Conservation (phyloP, 495 filamentous ascomycete species). For the Hyaloscypha hepaticicola region DNA sequence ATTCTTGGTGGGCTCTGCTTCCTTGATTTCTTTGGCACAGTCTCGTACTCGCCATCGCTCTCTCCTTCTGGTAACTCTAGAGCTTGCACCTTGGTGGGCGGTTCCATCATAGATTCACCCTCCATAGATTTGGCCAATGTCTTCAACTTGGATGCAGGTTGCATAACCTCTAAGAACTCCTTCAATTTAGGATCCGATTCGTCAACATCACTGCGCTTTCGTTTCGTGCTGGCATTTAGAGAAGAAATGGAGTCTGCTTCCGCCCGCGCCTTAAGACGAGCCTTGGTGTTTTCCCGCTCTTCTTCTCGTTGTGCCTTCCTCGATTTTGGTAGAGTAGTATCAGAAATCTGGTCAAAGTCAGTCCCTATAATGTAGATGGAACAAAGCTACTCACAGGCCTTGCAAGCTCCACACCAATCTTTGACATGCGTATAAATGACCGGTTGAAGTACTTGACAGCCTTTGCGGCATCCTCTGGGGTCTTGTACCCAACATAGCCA, state of each 20-base stretch:
- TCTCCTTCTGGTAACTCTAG: conserved; percentile 44
- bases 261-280: conserved; percentile 24
- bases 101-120: conserved; percentile 44
- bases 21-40: conserved; percentile 47
- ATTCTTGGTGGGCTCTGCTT: conserved; percentile 28
- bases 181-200: conserved; percentile 73
- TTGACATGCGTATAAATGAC: conserved; percentile 95
- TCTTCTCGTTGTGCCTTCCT: conserved; percentile 33
- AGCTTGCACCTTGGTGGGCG: conserved; percentile 43
- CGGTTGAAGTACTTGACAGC: conserved; percentile 94
- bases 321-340: conserved; percentile 31
- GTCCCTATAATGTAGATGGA: not conserved
- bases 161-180: conserved; percentile 86
- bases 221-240: conserved; percentile 39
- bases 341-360: conserved; percentile 28
- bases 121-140: conserved; percentile 59
- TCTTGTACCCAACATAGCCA: conserved; percentile 95
- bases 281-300: conserved; percentile 25
- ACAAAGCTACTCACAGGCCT: conserved; percentile 60
- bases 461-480: conserved; percentile 68
- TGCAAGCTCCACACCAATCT: conserved; percentile 87
- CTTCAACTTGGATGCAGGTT: conserved; percentile 62
- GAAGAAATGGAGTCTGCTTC: conserved; percentile 27
- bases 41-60: conserved; percentile 68
- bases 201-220: conserved; percentile 49